Evolutionary conservation across 257 asterid species (phyloP).

Genomic region (Eucommia ulmoides): DNA sequence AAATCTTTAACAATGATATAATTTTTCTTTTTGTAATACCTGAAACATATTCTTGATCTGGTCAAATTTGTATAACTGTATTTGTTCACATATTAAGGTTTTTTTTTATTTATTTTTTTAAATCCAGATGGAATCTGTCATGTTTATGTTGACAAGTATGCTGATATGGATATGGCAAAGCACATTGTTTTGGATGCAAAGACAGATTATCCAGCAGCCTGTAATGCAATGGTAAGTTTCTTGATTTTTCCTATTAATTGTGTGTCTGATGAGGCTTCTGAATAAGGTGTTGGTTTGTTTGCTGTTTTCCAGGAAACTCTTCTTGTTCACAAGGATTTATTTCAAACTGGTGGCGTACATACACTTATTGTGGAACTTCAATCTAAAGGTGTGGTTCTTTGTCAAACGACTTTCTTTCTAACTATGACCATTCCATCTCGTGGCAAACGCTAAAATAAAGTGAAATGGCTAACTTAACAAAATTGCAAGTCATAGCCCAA

Average conservation of each 20-base stretch:
- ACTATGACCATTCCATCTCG: too few species aligned
- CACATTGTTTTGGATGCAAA: conserved; percentile 52
- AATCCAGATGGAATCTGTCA: conserved; percentile 75
- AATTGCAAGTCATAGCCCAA: too few species aligned
- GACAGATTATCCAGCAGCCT: conserved; percentile 83
- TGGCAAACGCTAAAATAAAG: too few species aligned
- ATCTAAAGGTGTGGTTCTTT: conserved; percentile 31
- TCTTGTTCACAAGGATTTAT: conserved; percentile 57
- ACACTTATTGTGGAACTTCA: conserved; percentile 57
- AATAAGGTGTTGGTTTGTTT: neutral
- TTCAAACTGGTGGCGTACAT: conserved; percentile 32
- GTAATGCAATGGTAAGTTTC: conserved; percentile 66
- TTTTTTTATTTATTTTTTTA: conserved; percentile 9
- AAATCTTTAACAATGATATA: neutral
- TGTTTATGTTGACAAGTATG: conserved; percentile 61
- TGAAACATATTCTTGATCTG: neutral
- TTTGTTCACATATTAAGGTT: conserved; percentile 5
- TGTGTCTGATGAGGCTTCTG: conserved; percentile 2
- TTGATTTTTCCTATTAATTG: neutral
- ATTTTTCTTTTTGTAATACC: neutral
- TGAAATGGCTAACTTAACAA: too few species aligned
- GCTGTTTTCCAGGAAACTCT: conserved; percentile 52
- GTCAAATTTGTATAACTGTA: neutral
- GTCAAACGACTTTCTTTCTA: neutral
- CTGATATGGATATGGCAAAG: conserved; percentile 63